A percentile compares a stretch with the other conserved stretches of the same genome.
phyloP scores from a whole-genome alignment of 192 early-diverging fungal species.

The Mortierella claussenii region DNA sequence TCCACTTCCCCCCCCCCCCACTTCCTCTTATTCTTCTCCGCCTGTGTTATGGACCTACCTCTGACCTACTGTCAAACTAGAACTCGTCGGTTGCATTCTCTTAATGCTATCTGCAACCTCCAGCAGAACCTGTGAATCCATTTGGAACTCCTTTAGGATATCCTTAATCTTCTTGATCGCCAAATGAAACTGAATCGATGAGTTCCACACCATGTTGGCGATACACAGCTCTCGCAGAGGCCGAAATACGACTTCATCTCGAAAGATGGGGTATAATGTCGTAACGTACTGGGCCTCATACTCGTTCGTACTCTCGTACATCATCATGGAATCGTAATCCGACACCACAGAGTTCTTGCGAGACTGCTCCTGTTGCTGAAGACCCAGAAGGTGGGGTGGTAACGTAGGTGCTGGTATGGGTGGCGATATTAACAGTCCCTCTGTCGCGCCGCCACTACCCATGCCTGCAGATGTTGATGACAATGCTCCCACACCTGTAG shows the following conservation, averaged over 20 bases:
- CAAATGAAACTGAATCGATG: constrained; percentile 48
- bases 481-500: constrained; percentile 8
- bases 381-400: constrained; percentile 22
- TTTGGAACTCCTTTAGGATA: constrained; percentile 42
- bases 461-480: constrained; percentile 24
- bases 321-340: constrained; percentile 43
- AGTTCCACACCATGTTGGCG: constrained; percentile 51
- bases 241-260: constrained; percentile 45
- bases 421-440: background rate
- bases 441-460: no score
- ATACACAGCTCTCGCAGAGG: constrained; percentile 48
- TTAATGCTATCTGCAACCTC: constrained; percentile 27
- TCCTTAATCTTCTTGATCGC: constrained; percentile 50
- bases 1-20: background rate
- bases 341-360: constrained; percentile 50
- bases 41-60: constrained; percentile 19
- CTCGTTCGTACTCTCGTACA: constrained; percentile 35
- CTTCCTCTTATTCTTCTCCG: no score
- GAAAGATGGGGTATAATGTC: constrained; percentile 45
- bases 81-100: constrained; percentile 40
- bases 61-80: constrained; percentile 34
- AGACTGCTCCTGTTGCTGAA: constrained; percentile 44
- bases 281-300: constrained; percentile 50
- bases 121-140: constrained; percentile 24
- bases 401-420: no score